Conservation (phyloP, 176 grass and related monocot species). For the Chrysopogon serrulatus region DNA sequence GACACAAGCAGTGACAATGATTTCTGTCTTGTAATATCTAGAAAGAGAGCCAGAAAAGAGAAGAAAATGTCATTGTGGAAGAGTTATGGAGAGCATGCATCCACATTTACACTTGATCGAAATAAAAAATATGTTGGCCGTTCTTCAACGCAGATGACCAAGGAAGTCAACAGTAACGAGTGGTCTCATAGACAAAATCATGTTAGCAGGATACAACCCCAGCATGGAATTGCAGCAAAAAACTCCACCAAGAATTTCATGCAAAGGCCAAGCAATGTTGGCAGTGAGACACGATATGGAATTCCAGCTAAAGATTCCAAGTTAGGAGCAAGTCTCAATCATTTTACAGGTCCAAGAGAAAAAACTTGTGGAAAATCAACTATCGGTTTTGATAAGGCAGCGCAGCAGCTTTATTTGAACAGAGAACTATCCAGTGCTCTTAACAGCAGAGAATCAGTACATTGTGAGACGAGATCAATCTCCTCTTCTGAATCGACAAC, state of each 20-base stretch:
- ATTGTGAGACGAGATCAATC: constrained; percentile 28
- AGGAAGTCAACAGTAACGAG: constrained; percentile 21
- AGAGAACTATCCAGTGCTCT: neutral
- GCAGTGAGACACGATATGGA: neutral
- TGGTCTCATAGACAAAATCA: constrained; percentile 18
- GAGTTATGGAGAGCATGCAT: constrained; percentile 12
- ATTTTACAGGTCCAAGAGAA: constrained; percentile 27
- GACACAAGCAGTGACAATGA: constrained; percentile 36
- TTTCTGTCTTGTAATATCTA: constrained; percentile 61
- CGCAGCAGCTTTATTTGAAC: constrained; percentile 6
- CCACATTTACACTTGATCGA: neutral
- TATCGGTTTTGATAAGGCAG: constrained; percentile 18
- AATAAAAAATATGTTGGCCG: constrained; percentile 27
- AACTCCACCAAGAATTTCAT: constrained; percentile 17
- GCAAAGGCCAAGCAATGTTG: constrained; percentile 8
- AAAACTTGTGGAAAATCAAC: constrained; percentile 27
- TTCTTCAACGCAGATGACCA: constrained; percentile 33
- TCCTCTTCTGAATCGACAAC: constrained; percentile 29
- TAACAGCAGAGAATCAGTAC: constrained; percentile 14
- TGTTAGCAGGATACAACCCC: constrained; percentile 25
- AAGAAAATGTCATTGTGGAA: constrained; percentile 46
- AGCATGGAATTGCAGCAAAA: constrained; percentile 23
- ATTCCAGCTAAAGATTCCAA: constrained; percentile 21
- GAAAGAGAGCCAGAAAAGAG: constrained; percentile 58
- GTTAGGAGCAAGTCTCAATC: constrained; percentile 8